Evolutionary conservation across 176 grass and related monocot species (phyloP).

Genomic region (Pontederia paniculata): DNA sequence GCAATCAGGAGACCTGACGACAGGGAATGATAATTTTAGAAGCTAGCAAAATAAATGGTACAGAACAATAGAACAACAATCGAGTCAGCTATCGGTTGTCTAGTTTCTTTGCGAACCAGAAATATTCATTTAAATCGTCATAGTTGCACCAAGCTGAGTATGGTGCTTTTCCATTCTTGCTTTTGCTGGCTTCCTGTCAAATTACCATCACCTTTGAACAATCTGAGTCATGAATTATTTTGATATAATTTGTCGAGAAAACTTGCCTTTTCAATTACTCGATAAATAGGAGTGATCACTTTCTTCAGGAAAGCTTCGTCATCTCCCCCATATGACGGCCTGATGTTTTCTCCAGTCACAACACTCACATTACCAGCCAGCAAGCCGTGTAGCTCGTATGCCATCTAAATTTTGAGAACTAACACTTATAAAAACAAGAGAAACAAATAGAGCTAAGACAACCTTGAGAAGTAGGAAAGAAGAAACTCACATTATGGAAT

Average conservation of each 20-base stretch:
- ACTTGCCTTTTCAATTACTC: conserved; percentile 60
- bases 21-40: conserved; percentile 19
- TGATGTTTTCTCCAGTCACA: conserved; percentile 91
- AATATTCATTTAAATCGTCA: conserved; percentile 92
- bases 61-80: neutral
- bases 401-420: conserved; percentile 53
- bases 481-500: conserved; percentile 68
- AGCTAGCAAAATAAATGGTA: neutral
- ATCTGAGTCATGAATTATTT: neutral
- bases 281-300: conserved; percentile 83
- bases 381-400: conserved; percentile 79
- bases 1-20: conserved; percentile 74
- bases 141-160: conserved; percentile 97
- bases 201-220: conserved; percentile 14
- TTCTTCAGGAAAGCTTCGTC: conserved; percentile 96
- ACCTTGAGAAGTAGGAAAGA: neutral
- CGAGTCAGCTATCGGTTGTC: neutral
- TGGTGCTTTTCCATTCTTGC: conserved; percentile 75
- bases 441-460: neutral
- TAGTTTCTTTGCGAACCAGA: conserved; percentile 52
- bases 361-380: conserved; percentile 82
- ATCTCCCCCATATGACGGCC: conserved; percentile 87
- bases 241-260: neutral
- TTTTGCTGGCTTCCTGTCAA: conserved; percentile 82
- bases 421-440: neutral